These are phyloP conservation scores for Picea abies DNA, from an alignment of 83 land plant genomes.

Conservation along the genomic window DNA sequence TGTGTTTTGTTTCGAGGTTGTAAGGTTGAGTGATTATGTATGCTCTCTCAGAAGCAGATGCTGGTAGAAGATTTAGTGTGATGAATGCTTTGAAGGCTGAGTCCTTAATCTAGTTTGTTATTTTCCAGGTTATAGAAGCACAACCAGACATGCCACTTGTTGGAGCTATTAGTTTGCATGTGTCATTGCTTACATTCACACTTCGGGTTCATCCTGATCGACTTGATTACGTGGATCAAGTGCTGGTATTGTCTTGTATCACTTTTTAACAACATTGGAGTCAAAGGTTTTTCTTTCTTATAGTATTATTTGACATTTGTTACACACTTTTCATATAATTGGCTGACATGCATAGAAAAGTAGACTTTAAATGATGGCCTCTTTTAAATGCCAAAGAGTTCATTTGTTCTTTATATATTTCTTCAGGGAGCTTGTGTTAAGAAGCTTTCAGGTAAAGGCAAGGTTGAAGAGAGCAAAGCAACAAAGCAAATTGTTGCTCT, in stretches of 20 bases:
- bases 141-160: conserved; percentile 92
- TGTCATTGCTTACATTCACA: conserved; percentile 90
- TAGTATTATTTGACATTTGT: neutral
- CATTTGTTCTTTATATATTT: neutral
- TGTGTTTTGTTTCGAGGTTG: neutral
- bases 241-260: conserved; percentile 65
- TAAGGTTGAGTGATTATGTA: no score
- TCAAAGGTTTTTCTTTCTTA: neutral
- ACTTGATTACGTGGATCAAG: conserved; percentile 97
- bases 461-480: conserved; percentile 87
- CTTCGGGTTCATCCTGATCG: conserved; percentile 95
- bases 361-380: neutral
- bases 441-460: conserved; percentile 79
- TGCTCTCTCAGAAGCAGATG: no score
- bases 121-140: conserved; percentile 88
- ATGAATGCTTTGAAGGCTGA: neutral
- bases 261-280: neutral
- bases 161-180: conserved; percentile 85
- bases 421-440: conserved; percentile 92
- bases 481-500: conserved; percentile 96
- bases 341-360: neutral
- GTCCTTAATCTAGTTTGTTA: neutral
- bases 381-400: conserved; percentile 5
- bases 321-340: neutral
- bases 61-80: neutral